Evolutionary conservation across 2,329 filamentous ascomycete species (phyloP).

Genomic region (Thelonectria rubi): DNA sequence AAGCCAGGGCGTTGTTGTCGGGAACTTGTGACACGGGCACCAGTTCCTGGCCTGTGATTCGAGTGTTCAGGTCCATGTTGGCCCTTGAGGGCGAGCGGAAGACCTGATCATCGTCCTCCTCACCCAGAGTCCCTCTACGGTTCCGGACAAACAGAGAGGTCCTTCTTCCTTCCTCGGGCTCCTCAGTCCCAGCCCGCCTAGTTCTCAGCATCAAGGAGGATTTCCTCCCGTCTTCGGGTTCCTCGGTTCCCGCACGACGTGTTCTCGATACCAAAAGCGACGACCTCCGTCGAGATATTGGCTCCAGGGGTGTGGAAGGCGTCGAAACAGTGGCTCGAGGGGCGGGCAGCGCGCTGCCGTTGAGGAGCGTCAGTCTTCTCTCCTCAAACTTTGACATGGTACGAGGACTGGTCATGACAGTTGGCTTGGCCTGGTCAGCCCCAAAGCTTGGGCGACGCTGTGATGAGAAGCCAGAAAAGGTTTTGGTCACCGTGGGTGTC

Average conservation of each 20-base stretch:
- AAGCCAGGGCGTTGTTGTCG: constrained; percentile 21
- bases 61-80: constrained; percentile 62
- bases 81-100: constrained; percentile 68
- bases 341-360: constrained; percentile 55
- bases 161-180: constrained; percentile 56
- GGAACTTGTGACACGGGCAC: constrained; percentile 37
- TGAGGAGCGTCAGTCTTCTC: constrained; percentile 58
- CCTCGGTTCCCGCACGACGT: constrained; percentile 57
- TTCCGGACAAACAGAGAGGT: constrained; percentile 57
- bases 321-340: constrained; percentile 53
- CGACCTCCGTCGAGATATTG: constrained; percentile 56
- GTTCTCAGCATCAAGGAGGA: constrained; percentile 54
- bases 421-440: constrained; percentile 53
- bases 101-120: constrained; percentile 59
- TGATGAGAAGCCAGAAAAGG: constrained; percentile 47
- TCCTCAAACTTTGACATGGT: constrained; percentile 63
- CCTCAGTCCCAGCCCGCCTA: constrained; percentile 57
- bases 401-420: constrained; percentile 54
- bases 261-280: constrained; percentile 57
- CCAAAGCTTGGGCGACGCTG: constrained; percentile 55
- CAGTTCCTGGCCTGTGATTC: constrained; percentile 42
- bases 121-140: constrained; percentile 57
- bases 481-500: constrained; percentile 58
- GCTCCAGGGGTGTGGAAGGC: constrained; percentile 53
- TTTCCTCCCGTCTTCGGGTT: constrained; percentile 56